Conservation (phyloP, 2,329 filamentous ascomycete genomes). For the Lachnellula cervina region DNA sequence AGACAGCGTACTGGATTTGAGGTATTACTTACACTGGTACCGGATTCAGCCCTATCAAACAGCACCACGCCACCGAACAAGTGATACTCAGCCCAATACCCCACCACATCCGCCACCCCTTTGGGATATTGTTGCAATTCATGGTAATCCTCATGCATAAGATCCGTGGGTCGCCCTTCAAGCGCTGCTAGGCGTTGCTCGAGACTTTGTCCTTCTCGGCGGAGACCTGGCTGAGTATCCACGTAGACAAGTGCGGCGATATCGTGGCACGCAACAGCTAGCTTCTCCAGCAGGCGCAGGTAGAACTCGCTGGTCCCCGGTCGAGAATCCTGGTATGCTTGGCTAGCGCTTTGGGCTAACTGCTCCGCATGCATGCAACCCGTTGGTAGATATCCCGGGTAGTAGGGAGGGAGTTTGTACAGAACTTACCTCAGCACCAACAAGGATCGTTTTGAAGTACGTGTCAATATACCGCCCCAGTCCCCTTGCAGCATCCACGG, state of each 20-base stretch:
- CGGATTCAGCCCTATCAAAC: conserved; percentile 22
- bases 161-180: conserved; percentile 12
- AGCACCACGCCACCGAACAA: conserved; percentile 28
- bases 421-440: too few species aligned
- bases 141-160: conserved; percentile 15
- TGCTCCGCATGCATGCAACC: too few species aligned
- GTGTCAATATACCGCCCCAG: neutral
- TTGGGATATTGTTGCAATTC: conserved; percentile 21
- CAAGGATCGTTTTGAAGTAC: neutral
- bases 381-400: too few species aligned
- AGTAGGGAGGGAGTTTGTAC: too few species aligned
- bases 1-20: neutral
- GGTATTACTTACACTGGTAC: conserved; percentile 6
- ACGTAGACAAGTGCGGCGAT: conserved; percentile 18
- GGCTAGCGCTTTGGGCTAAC: too few species aligned
- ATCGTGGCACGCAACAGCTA: conserved; percentile 20
- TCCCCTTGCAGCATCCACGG: conserved; percentile 1
- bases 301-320: conserved; percentile 14
- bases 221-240: conserved; percentile 6
- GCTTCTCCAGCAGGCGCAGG: conserved; percentile 16
- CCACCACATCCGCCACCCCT: conserved; percentile 25
- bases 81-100: conserved; percentile 27
- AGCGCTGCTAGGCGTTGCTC: conserved; percentile 3
- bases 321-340: conserved; percentile 11
- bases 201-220: conserved; percentile 3